Conservation (phyloP, 192 early-diverging fungal species). For the Piromyces finnis region DNA sequence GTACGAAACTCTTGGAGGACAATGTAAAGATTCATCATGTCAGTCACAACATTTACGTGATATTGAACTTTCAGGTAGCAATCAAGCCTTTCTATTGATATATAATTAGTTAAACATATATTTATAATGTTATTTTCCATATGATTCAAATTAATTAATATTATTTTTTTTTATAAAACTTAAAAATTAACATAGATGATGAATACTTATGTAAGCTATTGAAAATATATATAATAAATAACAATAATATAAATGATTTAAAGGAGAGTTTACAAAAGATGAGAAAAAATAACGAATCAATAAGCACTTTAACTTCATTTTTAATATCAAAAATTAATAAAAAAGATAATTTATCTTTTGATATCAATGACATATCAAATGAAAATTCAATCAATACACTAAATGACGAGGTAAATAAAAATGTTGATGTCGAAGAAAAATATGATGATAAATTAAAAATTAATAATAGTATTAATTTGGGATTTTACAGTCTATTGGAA, state of each 20-base stretch:
- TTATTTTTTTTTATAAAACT: too few species aligned
- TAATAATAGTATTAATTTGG: background rate
- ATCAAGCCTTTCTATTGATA: too few species aligned
- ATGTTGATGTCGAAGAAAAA: background rate
- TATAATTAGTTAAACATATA: too few species aligned
- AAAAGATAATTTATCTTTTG: background rate
- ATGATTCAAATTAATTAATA: too few species aligned
- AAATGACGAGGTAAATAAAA: background rate
- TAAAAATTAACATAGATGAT: too few species aligned
- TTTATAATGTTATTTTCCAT: too few species aligned
- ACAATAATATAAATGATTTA: background rate
- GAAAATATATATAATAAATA: background rate
- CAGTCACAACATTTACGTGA: background rate
- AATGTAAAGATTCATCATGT: background rate
- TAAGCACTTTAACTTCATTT: background rate
- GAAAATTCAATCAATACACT: background rate
- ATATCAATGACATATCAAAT: background rate
- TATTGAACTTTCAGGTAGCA: background rate
- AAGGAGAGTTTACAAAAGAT: background rate
- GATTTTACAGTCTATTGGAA: background rate
- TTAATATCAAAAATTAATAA: background rate
- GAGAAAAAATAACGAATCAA: background rate
- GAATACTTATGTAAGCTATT: background rate
- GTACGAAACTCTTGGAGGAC: background rate
- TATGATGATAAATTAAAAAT: background rate